phyloP scores from a whole-genome alignment of 2,329 filamentous ascomycete genomes.

The Penicillium sp. region DNA sequence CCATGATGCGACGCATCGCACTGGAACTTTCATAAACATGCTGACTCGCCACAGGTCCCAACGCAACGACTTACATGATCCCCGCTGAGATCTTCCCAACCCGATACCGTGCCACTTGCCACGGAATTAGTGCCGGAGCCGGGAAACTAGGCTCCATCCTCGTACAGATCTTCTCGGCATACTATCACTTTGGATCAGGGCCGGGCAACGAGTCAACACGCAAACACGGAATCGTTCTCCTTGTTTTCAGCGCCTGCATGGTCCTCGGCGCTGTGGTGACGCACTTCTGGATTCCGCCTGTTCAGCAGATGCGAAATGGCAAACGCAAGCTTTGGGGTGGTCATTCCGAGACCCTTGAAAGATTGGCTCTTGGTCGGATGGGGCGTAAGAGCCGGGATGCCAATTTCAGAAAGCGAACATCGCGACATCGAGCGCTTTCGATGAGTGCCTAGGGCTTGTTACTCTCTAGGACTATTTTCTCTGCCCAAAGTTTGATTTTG shows the following conservation, averaged over 20 bases:
- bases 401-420: slow-evolving; percentile 19
- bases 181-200: slow-evolving; percentile 41
- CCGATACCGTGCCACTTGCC: slow-evolving; percentile 53
- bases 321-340: slow-evolving; percentile 35
- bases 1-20: background rate
- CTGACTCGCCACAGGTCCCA: slow-evolving; percentile 31
- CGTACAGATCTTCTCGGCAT: slow-evolving; percentile 42
- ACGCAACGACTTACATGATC: slow-evolving; percentile 48
- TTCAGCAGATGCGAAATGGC: slow-evolving; percentile 31
- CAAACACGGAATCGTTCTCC: slow-evolving; percentile 42
- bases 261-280: slow-evolving; percentile 42
- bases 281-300: slow-evolving; percentile 43
- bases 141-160: slow-evolving; percentile 55
- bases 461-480: background rate
- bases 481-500: background rate
- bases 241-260: slow-evolving; percentile 46
- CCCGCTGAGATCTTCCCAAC: slow-evolving; percentile 59
- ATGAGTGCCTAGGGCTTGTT: slow-evolving; percentile 14
- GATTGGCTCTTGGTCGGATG: slow-evolving; percentile 39
- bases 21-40: background rate
- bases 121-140: slow-evolving; percentile 54
- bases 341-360: slow-evolving; percentile 41
- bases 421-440: slow-evolving; percentile 20
- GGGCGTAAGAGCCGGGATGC: slow-evolving; percentile 39
- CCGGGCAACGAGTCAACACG: slow-evolving; percentile 33